phyloP scores from a whole-genome alignment of 1,284 basidiomycete species.

The Exobasidium cylindrosporum region DNA sequence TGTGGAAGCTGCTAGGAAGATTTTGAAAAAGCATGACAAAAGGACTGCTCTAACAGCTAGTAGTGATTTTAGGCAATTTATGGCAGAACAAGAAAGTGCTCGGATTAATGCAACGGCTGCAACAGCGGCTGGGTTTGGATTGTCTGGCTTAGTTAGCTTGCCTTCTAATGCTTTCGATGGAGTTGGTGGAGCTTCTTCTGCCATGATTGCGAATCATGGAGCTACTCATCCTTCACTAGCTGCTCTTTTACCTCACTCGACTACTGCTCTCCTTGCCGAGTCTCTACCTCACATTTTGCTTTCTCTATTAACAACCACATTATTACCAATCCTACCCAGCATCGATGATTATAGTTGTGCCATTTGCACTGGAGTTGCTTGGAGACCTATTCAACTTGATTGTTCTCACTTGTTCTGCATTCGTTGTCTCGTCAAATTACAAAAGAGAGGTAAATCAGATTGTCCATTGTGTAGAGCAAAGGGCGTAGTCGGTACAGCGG shows the following conservation, averaged over 20 bases:
- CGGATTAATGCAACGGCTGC: constrained; percentile 24
- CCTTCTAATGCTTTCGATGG: constrained; percentile 22
- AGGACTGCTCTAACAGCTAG: constrained; percentile 64
- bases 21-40: constrained; percentile 89
- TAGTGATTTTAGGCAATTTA: constrained; percentile 35
- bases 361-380: constrained; percentile 58
- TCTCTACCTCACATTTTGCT: constrained; percentile 74
- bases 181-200: constrained; percentile 8
- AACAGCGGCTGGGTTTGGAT: constrained; percentile 24
- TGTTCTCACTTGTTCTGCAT: constrained; percentile 91
- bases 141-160: constrained; percentile 21
- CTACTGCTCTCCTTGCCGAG: constrained; percentile 41
- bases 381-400: constrained; percentile 65
- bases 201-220: constrained; percentile 25
- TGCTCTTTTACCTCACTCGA: constrained; percentile 37
- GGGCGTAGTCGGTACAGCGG: constrained; percentile 44
- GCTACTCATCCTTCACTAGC: constrained; percentile 41
- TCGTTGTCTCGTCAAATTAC: constrained; percentile 88
- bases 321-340: constrained; percentile 78
- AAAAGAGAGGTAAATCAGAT: constrained; percentile 72
- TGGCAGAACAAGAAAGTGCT: constrained; percentile 40
- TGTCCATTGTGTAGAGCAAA: constrained; percentile 74
- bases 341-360: constrained; percentile 68
- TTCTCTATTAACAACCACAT: constrained; percentile 76
- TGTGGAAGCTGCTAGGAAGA: constrained; percentile 69